Base-by-base conservation (phyloP, 495 filamentous ascomycete genomes). In the Glutinoglossum americanum region DNA sequence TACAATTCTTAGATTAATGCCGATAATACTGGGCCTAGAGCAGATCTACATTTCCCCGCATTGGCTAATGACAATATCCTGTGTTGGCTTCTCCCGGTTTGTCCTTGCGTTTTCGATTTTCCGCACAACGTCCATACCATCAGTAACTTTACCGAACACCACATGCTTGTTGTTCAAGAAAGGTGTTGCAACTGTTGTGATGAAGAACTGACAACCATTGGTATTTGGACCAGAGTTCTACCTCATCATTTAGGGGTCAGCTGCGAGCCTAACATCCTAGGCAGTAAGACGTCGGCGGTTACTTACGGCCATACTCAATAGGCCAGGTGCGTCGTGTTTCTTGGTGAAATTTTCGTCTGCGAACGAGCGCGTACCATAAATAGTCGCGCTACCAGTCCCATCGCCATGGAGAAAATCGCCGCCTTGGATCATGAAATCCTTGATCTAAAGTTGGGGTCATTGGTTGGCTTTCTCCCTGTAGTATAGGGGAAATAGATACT, bases 151-250 rank as follows among this genome's bases (percentile, higher is more conserved):
- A 27, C 92, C 93, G 64, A 97, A 97, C 1, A 96, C 89, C 45
- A 97, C 89, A 65, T 98, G 93, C 68, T 94, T 95, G 62, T 78
- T 79, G 67, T 97, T 85, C n/a, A 98, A 71, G 66, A 90, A 94
- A 1, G 87, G 86, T 0, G 89, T 85, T 4, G 84, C 72, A 11
- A 82, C 83, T 0, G 84, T 89, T 2, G 87, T 95, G 70, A 97
- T 90, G 73, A 98, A 98, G 71, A 98, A 98, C 67, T 97, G 93
- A 57, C 80, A 89, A 15, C 93, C 93, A 67, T 97, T 98, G 57
- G 85, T 89, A 66, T 97, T 84, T 19, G 86, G 85, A 8, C 93
- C 93, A 19, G 85, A 85, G 64, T 97, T 98, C 84, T 90, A 58
- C 13, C 33, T 19, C 51, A 21, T 49, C 4, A 17, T 25, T 64